A percentile compares a stretch with the other conserved stretches of the same genome.
These are phyloP conservation scores for Talaromyces sp. DNA, from an alignment of 2,329 filamentous ascomycete species.

Conservation along the genomic window DNA sequence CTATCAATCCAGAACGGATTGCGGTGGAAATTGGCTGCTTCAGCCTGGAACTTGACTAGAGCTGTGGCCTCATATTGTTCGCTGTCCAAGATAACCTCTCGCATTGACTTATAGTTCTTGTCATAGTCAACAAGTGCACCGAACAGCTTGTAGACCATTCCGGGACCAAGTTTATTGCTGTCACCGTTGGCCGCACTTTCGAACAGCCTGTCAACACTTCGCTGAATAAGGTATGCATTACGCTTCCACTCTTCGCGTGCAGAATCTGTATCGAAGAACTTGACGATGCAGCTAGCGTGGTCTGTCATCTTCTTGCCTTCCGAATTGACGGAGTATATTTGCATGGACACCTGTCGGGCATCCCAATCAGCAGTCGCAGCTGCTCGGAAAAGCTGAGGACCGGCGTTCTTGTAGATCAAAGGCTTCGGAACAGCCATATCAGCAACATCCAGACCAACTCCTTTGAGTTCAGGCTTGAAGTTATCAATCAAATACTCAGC, in stretches of 20 bases:
- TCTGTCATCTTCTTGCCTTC: slow-evolving; percentile 32
- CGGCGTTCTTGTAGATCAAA: slow-evolving; percentile 51
- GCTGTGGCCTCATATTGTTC: slow-evolving; percentile 26
- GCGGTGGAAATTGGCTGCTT: slow-evolving; percentile 55
- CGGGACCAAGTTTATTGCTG: slow-evolving; percentile 20
- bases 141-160: slow-evolving; percentile 30
- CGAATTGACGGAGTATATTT: slow-evolving; percentile 36
- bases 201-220: slow-evolving; percentile 23
- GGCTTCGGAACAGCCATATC: slow-evolving; percentile 44
- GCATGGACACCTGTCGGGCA: slow-evolving; percentile 29
- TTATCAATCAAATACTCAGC: slow-evolving; percentile 26
- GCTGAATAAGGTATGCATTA: slow-evolving; percentile 22
- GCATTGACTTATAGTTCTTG: slow-evolving; percentile 25
- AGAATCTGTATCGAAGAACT: slow-evolving; percentile 22
- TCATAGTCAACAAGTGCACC: slow-evolving; percentile 27
- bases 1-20: slow-evolving; percentile 42
- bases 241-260: slow-evolving; percentile 45
- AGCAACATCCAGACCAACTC: slow-evolving; percentile 33
- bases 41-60: slow-evolving; percentile 41
- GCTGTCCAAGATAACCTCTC: slow-evolving; percentile 26
- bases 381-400: slow-evolving; percentile 37
- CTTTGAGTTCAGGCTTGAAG: slow-evolving; percentile 31
- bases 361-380: slow-evolving; percentile 37
- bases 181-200: slow-evolving; percentile 17
- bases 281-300: slow-evolving; percentile 19